phyloP scores from a whole-genome alignment of 768 basidiomycete species.

The Tulasnella sp. region DNA sequence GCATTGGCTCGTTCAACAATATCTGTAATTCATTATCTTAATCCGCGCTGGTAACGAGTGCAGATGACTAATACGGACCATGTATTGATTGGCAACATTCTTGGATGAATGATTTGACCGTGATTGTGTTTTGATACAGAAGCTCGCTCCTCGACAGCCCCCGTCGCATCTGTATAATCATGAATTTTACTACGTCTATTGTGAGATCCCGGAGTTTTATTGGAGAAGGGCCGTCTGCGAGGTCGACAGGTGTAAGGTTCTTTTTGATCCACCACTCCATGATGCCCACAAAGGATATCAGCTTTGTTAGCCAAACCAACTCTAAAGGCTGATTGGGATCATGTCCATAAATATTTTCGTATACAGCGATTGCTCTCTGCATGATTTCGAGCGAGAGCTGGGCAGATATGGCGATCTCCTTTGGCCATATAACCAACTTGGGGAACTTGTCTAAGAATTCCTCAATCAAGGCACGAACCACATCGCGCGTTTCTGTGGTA shows the following conservation, averaged over 20 bases:
- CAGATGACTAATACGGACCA: too few species aligned
- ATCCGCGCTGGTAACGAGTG: too few species aligned
- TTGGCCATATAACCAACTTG: neutral
- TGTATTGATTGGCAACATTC: too few species aligned
- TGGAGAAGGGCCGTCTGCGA: neutral
- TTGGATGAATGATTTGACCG: neutral
- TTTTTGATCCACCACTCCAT: constrained; percentile 9
- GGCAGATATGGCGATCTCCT: constrained; percentile 1
- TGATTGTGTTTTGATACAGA: neutral
- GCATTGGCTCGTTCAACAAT: too few species aligned
- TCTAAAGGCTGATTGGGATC: neutral
- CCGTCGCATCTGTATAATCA: neutral
- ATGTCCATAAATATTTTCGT: constrained; percentile 5
- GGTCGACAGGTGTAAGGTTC: neutral
- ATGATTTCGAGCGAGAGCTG: constrained; percentile 9
- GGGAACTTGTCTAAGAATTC: neutral
- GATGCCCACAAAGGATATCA: constrained; percentile 4
- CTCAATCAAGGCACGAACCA: neutral
- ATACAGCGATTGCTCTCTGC: neutral
- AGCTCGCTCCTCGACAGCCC: neutral
- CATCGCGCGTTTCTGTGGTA: neutral
- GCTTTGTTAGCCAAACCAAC: neutral
- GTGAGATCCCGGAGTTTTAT: neutral
- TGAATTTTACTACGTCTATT: neutral
- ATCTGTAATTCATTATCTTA: too few species aligned